Evolutionary conservation across 352 stramenopile genomes (phyloP).

Genomic region (Stramenopiles sp.): DNA sequence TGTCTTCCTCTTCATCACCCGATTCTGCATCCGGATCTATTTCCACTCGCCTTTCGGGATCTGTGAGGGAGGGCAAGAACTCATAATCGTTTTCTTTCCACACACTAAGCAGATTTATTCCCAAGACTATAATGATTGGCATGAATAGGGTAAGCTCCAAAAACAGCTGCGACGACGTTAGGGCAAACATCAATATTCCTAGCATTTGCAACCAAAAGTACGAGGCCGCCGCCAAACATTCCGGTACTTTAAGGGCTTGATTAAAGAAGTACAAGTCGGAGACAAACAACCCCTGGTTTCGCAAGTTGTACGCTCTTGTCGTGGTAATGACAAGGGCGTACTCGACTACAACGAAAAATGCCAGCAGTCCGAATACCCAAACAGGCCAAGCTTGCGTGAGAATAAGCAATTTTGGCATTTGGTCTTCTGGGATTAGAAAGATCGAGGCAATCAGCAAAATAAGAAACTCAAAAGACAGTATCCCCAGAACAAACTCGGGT

Average conservation of each 20-base stretch:
- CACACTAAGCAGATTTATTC: slow-evolving; percentile 42
- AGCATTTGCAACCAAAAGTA: slow-evolving; percentile 55
- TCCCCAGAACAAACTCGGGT: slow-evolving; percentile 49
- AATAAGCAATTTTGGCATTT: slow-evolving; percentile 32
- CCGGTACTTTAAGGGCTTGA: slow-evolving; percentile 37
- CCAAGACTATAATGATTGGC: slow-evolving; percentile 48
- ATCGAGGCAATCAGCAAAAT: slow-evolving; percentile 49
- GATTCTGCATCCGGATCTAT: slow-evolving; percentile 51
- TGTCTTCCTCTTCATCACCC: slow-evolving; percentile 46
- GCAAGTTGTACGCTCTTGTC: slow-evolving; percentile 49
- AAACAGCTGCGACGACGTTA: slow-evolving; percentile 47
- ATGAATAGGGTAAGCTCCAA: slow-evolving; percentile 46
- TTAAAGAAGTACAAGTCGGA: slow-evolving; percentile 48
- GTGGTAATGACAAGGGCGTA: slow-evolving; percentile 42
- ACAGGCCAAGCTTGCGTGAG: slow-evolving; percentile 44
- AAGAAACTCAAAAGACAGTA: slow-evolving; percentile 57
- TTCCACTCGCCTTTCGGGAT: background rate
- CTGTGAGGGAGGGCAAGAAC: slow-evolving; percentile 26
- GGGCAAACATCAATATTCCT: slow-evolving; percentile 49
- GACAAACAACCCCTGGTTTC: slow-evolving; percentile 45
- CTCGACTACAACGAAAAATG: slow-evolving; percentile 54
- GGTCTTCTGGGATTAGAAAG: slow-evolving; percentile 33
- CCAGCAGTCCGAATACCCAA: slow-evolving; percentile 57
- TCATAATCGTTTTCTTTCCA: slow-evolving; percentile 57
- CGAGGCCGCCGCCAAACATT: slow-evolving; percentile 46